Base-by-base conservation (phyloP, 2,329 filamentous ascomycete species). In the Nemania sp. region DNA sequence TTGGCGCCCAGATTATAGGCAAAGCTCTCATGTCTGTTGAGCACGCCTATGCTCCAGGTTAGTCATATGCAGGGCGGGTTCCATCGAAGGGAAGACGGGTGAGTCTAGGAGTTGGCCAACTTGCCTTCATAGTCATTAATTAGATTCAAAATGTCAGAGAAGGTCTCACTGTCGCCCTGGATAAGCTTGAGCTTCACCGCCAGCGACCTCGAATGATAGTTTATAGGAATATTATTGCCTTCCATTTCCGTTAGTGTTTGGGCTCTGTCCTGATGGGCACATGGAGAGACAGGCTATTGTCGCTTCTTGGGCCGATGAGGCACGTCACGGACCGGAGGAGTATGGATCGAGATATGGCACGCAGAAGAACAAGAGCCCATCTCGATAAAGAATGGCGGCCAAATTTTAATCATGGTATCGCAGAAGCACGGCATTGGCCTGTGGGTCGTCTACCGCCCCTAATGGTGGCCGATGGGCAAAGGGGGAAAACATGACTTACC, bases 11-110 rank as follows among this genome's bases (percentile, higher is more conserved):
- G 82, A 70, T 92, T 94, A 59, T 90, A 89, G 48, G 92, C 92
- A 69, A 96, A 86, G 74, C 90, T 94, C 77, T 97, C 92, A 74
- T 94, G 90, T 57, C 91, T 87, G 69, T 91, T 90, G 54, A 96
- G 80, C 15, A 95, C 90, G 65, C 88, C 91, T 83, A 61, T 40
- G 54, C 20, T 49, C 40, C 54, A 48, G 62, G 57, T 67, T 61
- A 62, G 63, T 32, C n/a, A 12, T n/a, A 17, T 11, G 45, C 29
- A 17, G 39, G 15, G 12, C 10, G 35, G 10, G 35, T 46, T 37
- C 21, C 37, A 53, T 21, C 29, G 29, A 34, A 17, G 10, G 25
- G 15, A 53, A 32, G 42, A 35, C 32, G 34, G 54, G 54, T 53
- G 39, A 17, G 56, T n/a, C 47, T 42, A 17, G 32, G 18, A 39